These are phyloP conservation scores for Periconia macrospinosa DNA, from an alignment of 2,329 filamentous ascomycete genomes.

Conservation along the genomic window DNA sequence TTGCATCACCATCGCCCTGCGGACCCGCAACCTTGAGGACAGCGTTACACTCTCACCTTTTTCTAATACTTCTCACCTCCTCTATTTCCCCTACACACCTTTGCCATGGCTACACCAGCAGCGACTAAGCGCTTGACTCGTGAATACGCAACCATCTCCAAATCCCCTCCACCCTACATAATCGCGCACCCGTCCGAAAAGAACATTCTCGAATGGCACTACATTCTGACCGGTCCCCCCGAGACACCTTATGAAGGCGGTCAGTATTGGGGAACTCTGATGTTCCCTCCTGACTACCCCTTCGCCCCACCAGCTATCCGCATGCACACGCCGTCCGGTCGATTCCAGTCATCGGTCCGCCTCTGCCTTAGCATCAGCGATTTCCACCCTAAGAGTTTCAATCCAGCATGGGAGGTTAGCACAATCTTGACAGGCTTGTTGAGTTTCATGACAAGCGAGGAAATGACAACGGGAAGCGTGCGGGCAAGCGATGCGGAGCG, in stretches of 20 bases:
- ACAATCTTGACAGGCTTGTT: slow-evolving; percentile 93
- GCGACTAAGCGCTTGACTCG: slow-evolving; percentile 56
- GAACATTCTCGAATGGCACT: slow-evolving; percentile 95
- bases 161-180: slow-evolving; percentile 87
- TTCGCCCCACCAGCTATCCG: slow-evolving; percentile 96
- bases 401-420: slow-evolving; percentile 96
- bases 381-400: slow-evolving; percentile 97
- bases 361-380: slow-evolving; percentile 96
- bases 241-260: slow-evolving; percentile 91
- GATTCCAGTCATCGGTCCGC: slow-evolving; percentile 89
- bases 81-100: neutral
- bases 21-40: neutral
- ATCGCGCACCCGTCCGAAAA: slow-evolving; percentile 84
- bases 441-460: slow-evolving; percentile 97
- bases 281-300: slow-evolving; percentile 95
- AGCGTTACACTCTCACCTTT: neutral
- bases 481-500: slow-evolving; percentile 76
- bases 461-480: slow-evolving; percentile 95
- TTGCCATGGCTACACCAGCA: slow-evolving; percentile 43
- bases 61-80: neutral
- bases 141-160: slow-evolving; percentile 66
- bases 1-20: neutral
- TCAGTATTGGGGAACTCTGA: slow-evolving; percentile 96
- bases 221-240: slow-evolving; percentile 91
- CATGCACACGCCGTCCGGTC: slow-evolving; percentile 96